Evolutionary conservation across 371 early-diverging fungal species (phyloP).

Genomic region (Nematocida major): DNA sequence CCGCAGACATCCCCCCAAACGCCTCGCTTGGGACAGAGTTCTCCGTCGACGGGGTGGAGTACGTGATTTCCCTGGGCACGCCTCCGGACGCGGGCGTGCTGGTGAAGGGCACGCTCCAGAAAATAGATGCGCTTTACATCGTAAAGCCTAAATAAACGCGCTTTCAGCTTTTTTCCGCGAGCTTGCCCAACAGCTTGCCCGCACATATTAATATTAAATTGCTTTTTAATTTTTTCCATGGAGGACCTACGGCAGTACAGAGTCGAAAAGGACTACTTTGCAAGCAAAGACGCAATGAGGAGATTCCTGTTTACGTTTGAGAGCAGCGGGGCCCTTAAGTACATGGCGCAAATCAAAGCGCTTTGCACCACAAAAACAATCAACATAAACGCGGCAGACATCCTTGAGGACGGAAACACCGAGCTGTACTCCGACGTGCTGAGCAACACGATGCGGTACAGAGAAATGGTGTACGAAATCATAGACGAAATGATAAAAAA

Average conservation of each 20-base stretch:
- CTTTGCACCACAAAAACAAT: constrained; percentile 27
- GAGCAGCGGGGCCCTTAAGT: constrained; percentile 56
- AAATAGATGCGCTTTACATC: constrained; percentile 13
- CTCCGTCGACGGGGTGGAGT: background rate
- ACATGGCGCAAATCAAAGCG: constrained; percentile 50
- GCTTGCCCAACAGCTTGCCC: background rate
- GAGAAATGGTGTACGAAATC: constrained; percentile 57
- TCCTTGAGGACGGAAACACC: constrained; percentile 59
- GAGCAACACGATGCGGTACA: constrained; percentile 59
- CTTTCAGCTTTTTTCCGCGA: background rate
- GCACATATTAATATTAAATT: background rate
- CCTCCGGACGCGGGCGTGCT: constrained; percentile 1
- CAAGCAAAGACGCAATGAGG: constrained; percentile 54
- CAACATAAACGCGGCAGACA: constrained; percentile 57
- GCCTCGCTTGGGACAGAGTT: constrained; percentile 4
- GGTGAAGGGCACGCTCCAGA: background rate
- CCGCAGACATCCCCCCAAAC: constrained; percentile 1
- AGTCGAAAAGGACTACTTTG: constrained; percentile 46
- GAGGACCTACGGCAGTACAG: constrained; percentile 56
- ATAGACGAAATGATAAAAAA: constrained; percentile 62
- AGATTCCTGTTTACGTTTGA: constrained; percentile 63
- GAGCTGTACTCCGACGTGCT: constrained; percentile 54
- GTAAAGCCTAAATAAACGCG: constrained; percentile 13
- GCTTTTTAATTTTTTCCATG: constrained; percentile 38
- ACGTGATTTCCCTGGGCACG: background rate